Evolutionary conservation across 495 filamentous ascomycete genomes (phyloP).

Genomic region (Pseudoneurospora amorphoporcata): DNA sequence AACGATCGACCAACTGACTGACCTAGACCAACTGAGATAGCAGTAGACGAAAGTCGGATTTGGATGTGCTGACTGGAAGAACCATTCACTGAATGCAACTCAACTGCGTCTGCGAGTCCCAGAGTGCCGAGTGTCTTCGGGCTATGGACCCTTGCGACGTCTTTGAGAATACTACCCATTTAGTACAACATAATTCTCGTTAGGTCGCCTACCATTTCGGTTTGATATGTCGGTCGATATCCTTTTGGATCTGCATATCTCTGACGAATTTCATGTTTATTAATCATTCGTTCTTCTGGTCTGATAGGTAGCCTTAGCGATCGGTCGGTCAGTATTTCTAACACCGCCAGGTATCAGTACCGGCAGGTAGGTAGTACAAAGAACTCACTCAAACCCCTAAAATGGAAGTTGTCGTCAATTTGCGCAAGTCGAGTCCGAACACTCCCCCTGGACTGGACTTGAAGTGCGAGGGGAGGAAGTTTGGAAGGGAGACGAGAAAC

Average conservation of each 20-base stretch:
- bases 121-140: neutral
- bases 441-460: neutral
- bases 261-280: neutral
- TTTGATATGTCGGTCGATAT: neutral
- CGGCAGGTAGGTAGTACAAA: neutral
- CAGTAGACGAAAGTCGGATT: neutral
- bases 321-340: neutral
- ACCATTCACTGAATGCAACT: neutral
- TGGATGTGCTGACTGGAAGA: neutral
- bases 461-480: too few species aligned
- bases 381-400: neutral
- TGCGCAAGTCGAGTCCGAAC: neutral
- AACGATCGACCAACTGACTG: neutral
- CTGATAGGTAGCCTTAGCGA: neutral
- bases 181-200: neutral
- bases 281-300: neutral
- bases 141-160: neutral
- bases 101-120: neutral
- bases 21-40: neutral
- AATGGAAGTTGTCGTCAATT: neutral
- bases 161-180: neutral
- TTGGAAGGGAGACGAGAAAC: neutral
- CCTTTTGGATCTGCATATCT: neutral
- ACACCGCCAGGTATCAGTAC: neutral
- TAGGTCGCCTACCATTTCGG: too few species aligned